Base-by-base conservation (phyloP, 108 stramenopile species). In the Epipyxis sp. region DNA sequence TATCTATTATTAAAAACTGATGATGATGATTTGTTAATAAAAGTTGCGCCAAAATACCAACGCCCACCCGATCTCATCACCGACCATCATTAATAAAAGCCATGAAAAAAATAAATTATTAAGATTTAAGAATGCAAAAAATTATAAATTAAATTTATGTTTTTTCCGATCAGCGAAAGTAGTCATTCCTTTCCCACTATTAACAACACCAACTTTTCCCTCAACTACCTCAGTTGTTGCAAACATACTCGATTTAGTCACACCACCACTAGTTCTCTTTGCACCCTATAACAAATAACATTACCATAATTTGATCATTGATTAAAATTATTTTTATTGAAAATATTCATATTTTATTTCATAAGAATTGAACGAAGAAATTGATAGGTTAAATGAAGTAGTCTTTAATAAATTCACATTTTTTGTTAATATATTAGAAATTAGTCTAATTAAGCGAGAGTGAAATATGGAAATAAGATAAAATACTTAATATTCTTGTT, bases 171-270 rank as follows among this genome's bases (percentile, higher is more conserved):
- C 57, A 10, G 2, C 39, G 40, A 69, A 74, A 42, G 83, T 80
- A 40, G 85, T 85, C 1, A 85, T 62, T 13, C 80, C 85, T 80
- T 78, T 40, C 30, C 85, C 85, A 40, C 80, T 81, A 1, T 82
- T 82, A 34, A 77, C 81, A 1, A 85, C 85, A 30, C 85, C 85
- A 16, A 85, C 85, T 25, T 43, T 83, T 39, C 79, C 82, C 40
- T 77, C 78, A 13, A 81, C 39, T 13, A 59, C 76, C 30, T 78
- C 81, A 34, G 85, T 78, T 1, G 80, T 69, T 1, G 80, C 59
- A 65, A 85, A 85, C 43, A 85, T 85, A 44, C 77, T 78, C 82
- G 37, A 42, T 27, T 81, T 85, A 42, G 59, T n/a, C 58, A 81
- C 41, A 37, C 79, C 80, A 29, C 59, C 44, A 80, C 81, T 77